phyloP scores from a whole-genome alignment of 371 early-diverging fungal species.

The Rozella allomycis region DNA sequence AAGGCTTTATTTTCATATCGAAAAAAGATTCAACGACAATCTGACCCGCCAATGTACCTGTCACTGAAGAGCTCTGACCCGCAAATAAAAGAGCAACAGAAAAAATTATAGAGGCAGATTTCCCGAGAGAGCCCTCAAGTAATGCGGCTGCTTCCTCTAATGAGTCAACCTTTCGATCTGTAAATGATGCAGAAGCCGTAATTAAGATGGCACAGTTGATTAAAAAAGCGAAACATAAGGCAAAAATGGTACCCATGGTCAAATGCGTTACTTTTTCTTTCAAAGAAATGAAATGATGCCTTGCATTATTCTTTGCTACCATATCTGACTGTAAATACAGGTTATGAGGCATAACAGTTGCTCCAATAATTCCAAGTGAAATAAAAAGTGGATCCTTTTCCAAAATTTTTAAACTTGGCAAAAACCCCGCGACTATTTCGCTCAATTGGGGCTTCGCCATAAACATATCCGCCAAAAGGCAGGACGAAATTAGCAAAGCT shows the following conservation, averaged over 20 bases:
- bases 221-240: conserved; percentile 44
- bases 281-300: not conserved
- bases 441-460: conserved; percentile 31
- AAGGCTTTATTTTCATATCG: conserved; percentile 35
- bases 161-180: conserved; percentile 24
- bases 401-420: conserved; percentile 38
- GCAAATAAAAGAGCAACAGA: conserved; percentile 48
- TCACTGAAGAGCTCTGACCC: conserved; percentile 55
- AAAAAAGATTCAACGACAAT: conserved; percentile 63
- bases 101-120: conserved; percentile 42
- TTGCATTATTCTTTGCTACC: conserved; percentile 24
- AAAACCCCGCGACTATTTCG: conserved; percentile 39
- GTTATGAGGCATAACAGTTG: conserved; percentile 64
- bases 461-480: no score
- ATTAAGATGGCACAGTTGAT: conserved; percentile 56
- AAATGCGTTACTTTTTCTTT: not conserved
- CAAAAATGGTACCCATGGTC: conserved; percentile 37
- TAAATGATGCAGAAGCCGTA: conserved; percentile 54
- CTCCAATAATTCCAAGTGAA: conserved; percentile 60
- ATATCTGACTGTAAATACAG: conserved; percentile 51
- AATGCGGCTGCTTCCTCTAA: conserved; percentile 41
- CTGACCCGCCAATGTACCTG: conserved; percentile 67
- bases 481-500: no score
- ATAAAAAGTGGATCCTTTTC: conserved; percentile 37
- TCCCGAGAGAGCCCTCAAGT: conserved; percentile 33